phyloP scores from a whole-genome alignment of 495 filamentous ascomycete genomes.

The Bacidia gigantensis region DNA sequence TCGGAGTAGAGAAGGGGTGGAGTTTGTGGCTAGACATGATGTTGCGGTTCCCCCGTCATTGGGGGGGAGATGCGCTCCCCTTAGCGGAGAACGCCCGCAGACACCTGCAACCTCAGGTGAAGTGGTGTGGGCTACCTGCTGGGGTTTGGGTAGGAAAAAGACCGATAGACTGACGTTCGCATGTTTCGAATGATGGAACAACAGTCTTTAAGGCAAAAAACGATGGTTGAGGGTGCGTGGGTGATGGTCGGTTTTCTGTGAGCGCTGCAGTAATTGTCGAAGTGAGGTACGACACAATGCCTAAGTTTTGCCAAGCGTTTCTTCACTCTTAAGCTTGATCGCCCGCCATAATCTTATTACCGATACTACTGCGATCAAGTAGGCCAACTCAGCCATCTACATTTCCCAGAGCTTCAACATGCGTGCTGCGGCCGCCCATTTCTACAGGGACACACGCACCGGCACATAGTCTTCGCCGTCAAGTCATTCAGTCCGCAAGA shows the following conservation, averaged over 20 bases:
- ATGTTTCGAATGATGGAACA: constrained; percentile 2
- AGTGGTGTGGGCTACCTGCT: background rate
- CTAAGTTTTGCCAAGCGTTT: background rate
- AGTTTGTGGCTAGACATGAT: constrained; percentile 16
- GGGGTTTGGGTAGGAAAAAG: background rate
- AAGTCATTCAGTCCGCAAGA: too few relatives aligned
- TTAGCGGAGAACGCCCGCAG: constrained; percentile 2
- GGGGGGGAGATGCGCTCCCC: background rate
- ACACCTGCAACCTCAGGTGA: background rate
- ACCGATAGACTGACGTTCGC: background rate
- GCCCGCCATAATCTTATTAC: background rate
- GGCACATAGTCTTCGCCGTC: too few relatives aligned
- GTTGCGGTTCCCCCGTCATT: constrained; percentile 1
- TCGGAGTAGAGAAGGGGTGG: constrained; percentile 8
- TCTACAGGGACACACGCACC: too few relatives aligned
- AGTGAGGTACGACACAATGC: background rate
- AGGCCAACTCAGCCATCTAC: too few relatives aligned
- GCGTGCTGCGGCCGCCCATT: too few relatives aligned
- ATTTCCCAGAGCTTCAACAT: too few relatives aligned
- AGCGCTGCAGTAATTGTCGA: background rate
- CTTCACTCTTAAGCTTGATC: background rate
- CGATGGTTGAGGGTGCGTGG: background rate
- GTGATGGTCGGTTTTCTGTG: constrained; percentile 1
- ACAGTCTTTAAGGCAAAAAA: background rate
- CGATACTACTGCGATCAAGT: too few relatives aligned